phyloP scores from a whole-genome alignment of 2,329 filamentous ascomycete genomes.

The Microascus cirrosus region DNA sequence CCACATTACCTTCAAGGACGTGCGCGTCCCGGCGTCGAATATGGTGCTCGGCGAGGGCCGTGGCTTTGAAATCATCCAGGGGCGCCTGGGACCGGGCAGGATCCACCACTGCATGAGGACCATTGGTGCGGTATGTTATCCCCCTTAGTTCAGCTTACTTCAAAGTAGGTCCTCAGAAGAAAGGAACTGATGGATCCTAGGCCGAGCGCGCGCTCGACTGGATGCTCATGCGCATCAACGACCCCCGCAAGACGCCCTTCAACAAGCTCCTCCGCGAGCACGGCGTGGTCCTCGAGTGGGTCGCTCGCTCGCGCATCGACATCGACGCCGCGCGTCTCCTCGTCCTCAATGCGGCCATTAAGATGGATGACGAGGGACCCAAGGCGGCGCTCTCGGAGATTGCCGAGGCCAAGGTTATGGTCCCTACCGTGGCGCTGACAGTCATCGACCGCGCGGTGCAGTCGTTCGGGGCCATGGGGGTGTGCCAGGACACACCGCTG shows the following conservation, averaged over 20 bases:
- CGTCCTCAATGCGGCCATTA: slow-evolving; percentile 88
- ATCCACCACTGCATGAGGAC: slow-evolving; percentile 98
- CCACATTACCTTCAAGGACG: slow-evolving; percentile 80
- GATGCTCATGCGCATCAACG: slow-evolving; percentile 91
- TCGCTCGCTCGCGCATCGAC: slow-evolving; percentile 83
- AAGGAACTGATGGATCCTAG: slow-evolving; percentile 18
- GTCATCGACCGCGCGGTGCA: slow-evolving; percentile 94
- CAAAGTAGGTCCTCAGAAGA: too few species aligned
- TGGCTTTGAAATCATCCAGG: slow-evolving; percentile 97
- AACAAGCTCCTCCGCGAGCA: slow-evolving; percentile 79
- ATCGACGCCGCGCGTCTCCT: slow-evolving; percentile 85
- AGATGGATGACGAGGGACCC: slow-evolving; percentile 81
- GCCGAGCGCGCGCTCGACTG: slow-evolving; percentile 87
- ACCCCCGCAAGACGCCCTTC: slow-evolving; percentile 82
- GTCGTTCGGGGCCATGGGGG: slow-evolving; percentile 80
- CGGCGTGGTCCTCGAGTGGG: slow-evolving; percentile 90
- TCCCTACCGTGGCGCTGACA: slow-evolving; percentile 68
- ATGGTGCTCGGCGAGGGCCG: slow-evolving; percentile 88
- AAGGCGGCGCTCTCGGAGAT: slow-evolving; percentile 90
- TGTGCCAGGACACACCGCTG: slow-evolving; percentile 89
- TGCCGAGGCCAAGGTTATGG: slow-evolving; percentile 86
- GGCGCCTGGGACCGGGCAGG: slow-evolving; percentile 84
- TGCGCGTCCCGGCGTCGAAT: slow-evolving; percentile 73
- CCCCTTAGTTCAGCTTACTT: neutral
- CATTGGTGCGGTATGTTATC: slow-evolving; percentile 60